Base-by-base conservation (phyloP, 1,139 yeast genomes). In the Tardiomyces depauwii region DNA sequence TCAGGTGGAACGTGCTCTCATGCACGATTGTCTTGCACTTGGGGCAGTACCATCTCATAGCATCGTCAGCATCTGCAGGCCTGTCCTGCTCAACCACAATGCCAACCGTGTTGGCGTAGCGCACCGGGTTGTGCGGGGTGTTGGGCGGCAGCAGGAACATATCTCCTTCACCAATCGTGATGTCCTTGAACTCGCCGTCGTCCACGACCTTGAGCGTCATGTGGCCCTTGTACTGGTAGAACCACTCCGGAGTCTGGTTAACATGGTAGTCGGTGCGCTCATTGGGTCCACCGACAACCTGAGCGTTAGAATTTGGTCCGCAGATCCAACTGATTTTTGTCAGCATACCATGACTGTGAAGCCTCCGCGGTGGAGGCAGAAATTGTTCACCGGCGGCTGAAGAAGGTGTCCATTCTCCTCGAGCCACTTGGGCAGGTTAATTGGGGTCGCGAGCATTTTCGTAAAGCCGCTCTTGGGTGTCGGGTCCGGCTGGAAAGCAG, bases 1-100 rank as follows among this genome's bases (percentile, higher is more conserved):
- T 64, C 64, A 91, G 82, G 57, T 82, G 79, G 60, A 89, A 87
- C 46, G 75, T 79, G 23, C 71, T 72, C 61, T 87, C 88, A 58
- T 81, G 77, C 1, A 85, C 80, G 12, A 80, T 68, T 25, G 75
- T 73, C 49, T 67, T 68, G 65, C 96, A 89, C 12, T 70, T 70
- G 16, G 74, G 65, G 58, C 96, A 89, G 63, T 88, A 89, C 96
- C 96, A 88, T 57, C 96, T 73, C 53, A 85, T 70, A 51, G 75
- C 74, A 60, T 86, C 95, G 49, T 75, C 71, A 36, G 76, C 68
- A 1, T 76, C 85, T 46, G 68, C 67, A 0, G 95, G 95, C 53
- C 96, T 73, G 59, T 87, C 95, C 63, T 88, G 96, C 59, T 89
- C 97, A n/a, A 89, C 85, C 6, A 89, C 97, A 43, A 89, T 69